Base-by-base conservation (phyloP, 2,329 filamentous ascomycete species). In the Claviceps quebecensis region DNA sequence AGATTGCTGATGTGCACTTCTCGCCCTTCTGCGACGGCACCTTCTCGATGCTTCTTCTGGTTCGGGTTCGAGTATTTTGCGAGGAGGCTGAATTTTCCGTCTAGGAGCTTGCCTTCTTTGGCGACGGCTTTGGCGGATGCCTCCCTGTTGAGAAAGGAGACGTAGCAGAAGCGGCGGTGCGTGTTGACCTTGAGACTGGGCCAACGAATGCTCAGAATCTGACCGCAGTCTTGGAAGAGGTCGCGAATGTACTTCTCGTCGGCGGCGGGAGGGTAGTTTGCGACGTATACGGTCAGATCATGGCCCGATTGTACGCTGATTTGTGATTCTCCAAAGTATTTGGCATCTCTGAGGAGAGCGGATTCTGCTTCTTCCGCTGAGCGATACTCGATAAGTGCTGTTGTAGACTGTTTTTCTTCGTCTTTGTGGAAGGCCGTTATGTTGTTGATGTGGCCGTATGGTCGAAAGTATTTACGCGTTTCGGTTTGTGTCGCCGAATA, bases 151-250 rank as follows among this genome's bases (percentile, higher is more conserved):
- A 81, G 76, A 64, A 96, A 96, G n/a, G 94, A 87, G 6, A 96
- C 76, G 65, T 98, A 98, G 71, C 90, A 96, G 70, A 98, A 98
- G 23, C 93, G 84, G 36, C 93, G 86, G 59, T 87, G 83, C 1
- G 84, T 83, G 61, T 96, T 91, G 66, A 78, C 89, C 64, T 94
- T 94, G 49, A 98, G 77, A 52, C 88, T 95, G 2, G 93, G 93
- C 69, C 93, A 93, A 22, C 93, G 84, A 49, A 97, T 77, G 60
- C 84, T 87, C 51, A 95, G 74, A 51, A 98, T 83, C 44, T 91
- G 81, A 44, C 93, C 93, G 60, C 83, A 91, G 53, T 79, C 73
- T 54, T 76, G 74, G 67, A 91, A 91, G 3, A 91, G 67, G 38
- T 78, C 66, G 41, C 78, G 78, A 22, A 93, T 76, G 59, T 80